phyloP scores from a whole-genome alignment of 192 early-diverging fungal species.

The Dissophora globulifera region DNA sequence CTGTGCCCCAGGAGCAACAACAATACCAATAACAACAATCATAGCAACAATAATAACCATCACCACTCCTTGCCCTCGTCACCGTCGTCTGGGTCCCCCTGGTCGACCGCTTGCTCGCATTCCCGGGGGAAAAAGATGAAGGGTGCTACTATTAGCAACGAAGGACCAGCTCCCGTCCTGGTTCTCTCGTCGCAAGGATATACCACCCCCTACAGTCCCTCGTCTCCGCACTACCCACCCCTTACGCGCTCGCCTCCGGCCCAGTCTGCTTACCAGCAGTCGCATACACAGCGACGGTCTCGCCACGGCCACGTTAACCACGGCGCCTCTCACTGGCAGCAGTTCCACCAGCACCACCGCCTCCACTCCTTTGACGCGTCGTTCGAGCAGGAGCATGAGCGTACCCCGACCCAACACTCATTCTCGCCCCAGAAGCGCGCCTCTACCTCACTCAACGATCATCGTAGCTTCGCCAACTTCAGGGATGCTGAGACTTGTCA shows the following conservation, averaged over 20 bases:
- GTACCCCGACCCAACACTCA: neutral
- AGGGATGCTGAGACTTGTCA: constrained; percentile 18
- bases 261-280: constrained; percentile 7
- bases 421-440: constrained; percentile 1
- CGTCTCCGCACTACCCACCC: constrained; percentile 15
- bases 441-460: neutral
- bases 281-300: too few relatives aligned
- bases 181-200: constrained; percentile 7
- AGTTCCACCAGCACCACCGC: constrained; percentile 27
- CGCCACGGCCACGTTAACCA: constrained; percentile 19
- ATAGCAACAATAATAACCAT: neutral
- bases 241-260: neutral
- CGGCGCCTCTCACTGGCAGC: constrained; percentile 27
- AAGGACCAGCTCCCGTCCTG: constrained; percentile 8
- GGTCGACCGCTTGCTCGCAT: constrained; percentile 19
- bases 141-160: constrained; percentile 1
- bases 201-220: constrained; percentile 11
- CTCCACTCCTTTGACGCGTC: constrained; percentile 5
- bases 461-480: neutral
- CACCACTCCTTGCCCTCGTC: constrained; percentile 15
- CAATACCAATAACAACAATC: constrained; percentile 8
- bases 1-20: constrained; percentile 34
- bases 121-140: constrained; percentile 38
- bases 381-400: neutral
- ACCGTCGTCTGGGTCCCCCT: neutral